Evolutionary conservation across 768 basidiomycete genomes (phyloP).

Genomic region (Termitomyces sp.): DNA sequence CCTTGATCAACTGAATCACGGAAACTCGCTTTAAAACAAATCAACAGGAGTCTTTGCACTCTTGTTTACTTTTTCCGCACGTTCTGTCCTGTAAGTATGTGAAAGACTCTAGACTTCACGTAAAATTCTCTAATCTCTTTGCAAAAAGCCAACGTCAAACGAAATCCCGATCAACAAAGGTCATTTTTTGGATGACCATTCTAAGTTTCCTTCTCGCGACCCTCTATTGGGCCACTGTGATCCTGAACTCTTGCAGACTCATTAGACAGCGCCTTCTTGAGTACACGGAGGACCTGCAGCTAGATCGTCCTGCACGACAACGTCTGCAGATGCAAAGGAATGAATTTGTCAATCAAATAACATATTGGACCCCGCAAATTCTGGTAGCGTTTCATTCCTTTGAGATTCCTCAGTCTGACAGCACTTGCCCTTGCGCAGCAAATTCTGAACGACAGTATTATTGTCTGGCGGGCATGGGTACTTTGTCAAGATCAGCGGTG

Average conservation of each 20-base stretch:
- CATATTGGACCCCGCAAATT: slow-evolving; percentile 1
- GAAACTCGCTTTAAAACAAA: not conserved
- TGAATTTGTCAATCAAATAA: not conserved
- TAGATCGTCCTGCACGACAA: not conserved
- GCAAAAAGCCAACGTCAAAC: not conserved
- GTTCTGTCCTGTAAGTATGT: not conserved
- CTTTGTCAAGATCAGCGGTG: slow-evolving; percentile 1
- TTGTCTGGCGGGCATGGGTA: slow-evolving; percentile 5
- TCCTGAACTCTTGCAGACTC: not conserved
- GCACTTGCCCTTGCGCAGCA: not conserved
- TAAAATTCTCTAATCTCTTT: not conserved
- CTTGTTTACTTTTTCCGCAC: not conserved
- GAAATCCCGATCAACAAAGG: not conserved
- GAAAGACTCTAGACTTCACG: not conserved
- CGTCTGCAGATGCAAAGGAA: slow-evolving; percentile 1
- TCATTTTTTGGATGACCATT: not conserved
- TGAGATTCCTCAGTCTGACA: not conserved
- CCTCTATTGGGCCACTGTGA: not conserved
- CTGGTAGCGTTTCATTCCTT: not conserved
- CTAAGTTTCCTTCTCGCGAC: slow-evolving; percentile 1
- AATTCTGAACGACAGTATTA: slow-evolving; percentile 2
- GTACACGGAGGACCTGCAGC: not conserved
- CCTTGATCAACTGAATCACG: not conserved
- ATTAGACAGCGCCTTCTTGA: not conserved
- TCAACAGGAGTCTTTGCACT: not conserved